A percentile compares a stretch with the other conserved stretches of the same genome.
phyloP scores from a whole-genome alignment of 805 yeast species.

The Zygosaccharomyces rouxii region DNA sequence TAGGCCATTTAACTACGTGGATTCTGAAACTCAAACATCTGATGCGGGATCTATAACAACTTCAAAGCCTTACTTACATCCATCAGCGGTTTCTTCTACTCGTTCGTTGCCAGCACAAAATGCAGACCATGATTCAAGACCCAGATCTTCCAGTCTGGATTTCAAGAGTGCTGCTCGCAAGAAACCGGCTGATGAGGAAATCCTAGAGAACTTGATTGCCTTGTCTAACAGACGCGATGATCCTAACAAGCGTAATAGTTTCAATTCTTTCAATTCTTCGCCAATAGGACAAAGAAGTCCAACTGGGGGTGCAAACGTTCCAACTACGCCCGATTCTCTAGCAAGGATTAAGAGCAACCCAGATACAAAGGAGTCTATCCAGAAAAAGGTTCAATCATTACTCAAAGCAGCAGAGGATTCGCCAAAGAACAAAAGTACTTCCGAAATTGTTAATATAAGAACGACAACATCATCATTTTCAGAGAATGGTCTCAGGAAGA shows the following conservation, averaged over 20 bases:
- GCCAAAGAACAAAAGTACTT: background rate
- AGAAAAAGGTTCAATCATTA: constrained; percentile 50
- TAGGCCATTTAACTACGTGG: constrained; percentile 13
- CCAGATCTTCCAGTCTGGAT: constrained; percentile 8
- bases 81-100: background rate
- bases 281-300: background rate
- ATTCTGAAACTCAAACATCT: constrained; percentile 21
- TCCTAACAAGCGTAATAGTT: background rate
- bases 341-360: constrained; percentile 1
- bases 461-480: background rate
- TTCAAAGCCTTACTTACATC: background rate
- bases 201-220: constrained; percentile 2
- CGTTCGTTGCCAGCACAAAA: constrained; percentile 4
- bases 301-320: constrained; percentile 1
- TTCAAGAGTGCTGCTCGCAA: background rate
- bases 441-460: background rate
- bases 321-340: background rate
- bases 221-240: constrained; percentile 4
- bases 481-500: background rate
- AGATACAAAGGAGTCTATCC: constrained; percentile 40
- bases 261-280: background rate
- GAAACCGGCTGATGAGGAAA: constrained; percentile 4
- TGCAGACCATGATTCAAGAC: background rate
- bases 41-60: constrained; percentile 1
- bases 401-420: constrained; percentile 32